Evolutionary conservation across 2,329 filamentous ascomycete genomes (phyloP), one percentile per base, ranked within the genome.

Genomic region (Cadophora sp.): DNA sequence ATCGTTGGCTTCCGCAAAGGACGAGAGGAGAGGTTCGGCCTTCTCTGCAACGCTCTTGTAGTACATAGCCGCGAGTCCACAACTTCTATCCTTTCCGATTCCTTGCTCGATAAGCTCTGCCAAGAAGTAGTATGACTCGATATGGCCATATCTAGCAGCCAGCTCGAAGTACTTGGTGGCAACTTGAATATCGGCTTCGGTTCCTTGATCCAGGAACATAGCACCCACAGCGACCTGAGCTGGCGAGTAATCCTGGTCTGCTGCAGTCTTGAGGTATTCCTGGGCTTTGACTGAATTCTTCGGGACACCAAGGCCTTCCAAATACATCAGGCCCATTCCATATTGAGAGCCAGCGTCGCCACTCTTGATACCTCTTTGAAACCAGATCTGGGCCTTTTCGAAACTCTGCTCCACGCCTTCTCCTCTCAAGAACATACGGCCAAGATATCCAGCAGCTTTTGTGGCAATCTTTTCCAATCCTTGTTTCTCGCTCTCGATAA

Each of bases 41-140:
- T 84, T 84, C 74, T 88, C 86, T 2, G 84, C 83, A 41, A 88
- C 85, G 73, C 83, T 82, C 72, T 88, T 88, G 72, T 92, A 93
- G 74, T 91, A 92, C 6, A 86, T 85, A 3, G 87, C 85, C 7
- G 90, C 90, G 59, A 90, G 82, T 14, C 84, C 84, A 75, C 90
- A 93, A 53, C 88, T 89, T 66, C 87, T 83, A 59, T 91, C 88
- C 48, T 88, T 81, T 9, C 88, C 89, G 63, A 92, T 81, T 0
- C 88, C 90, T 69, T 87, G 84, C 66, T 91, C 83, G 53, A 84
- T 86, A 71, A 93, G 83, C 75, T 92, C 90, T 1, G 89, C 90
- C 1, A 93, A 83, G 73, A 91, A 92, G 76, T 92, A 93, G 74
- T 87, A 90, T 0, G 89, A 88, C 77, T 92, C 90, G 69, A 92